Base-by-base conservation (phyloP, 176 grass and related monocot species). In the Carex pumila region DNA sequence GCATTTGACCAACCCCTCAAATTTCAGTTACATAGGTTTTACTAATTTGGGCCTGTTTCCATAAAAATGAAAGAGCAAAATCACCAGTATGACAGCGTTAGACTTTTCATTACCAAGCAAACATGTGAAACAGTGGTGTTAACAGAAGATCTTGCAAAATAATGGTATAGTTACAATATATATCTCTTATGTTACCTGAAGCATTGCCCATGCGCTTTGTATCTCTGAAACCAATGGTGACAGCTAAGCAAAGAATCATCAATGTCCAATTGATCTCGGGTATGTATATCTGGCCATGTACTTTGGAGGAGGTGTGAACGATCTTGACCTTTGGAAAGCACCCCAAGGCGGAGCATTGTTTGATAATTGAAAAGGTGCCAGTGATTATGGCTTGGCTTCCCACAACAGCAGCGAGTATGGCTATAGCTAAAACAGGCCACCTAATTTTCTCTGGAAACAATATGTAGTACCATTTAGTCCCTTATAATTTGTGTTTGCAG, bases 251-350 rank as follows among this genome's bases (percentile, higher is more conserved):
- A 34, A 99, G 67, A 80, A 95, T 81, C 93, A 99, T 95, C 74
- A 99, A 64, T 65, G 85, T 95, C 96, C 96, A 99, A 57, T 99
- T 99, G 83, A 99, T 99, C 87, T 99, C 96, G 0, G 96, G 96
- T 34, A 95, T 99, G 74, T 99, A 99, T 50, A 99, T 99, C 85
- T 99, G 96, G 9, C 96, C 96, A 0, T 99, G 96, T 47, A 99
- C 83, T 88, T 94, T 93, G 25, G 86, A 74, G 3, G 96, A 99
- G 37, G 96, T 99, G 58, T 99, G 96, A 47, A 99, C 37, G 57
- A 99, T 99, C 84, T 99, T 99, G 75, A 99, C 96, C 31, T 89
- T 87, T 36, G 96, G 96, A 94, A 99, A 99, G 83, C 96, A 99
- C n/a, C 91, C 96, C n/a, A 99, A 85, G 64, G 93, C 79, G 17